These are phyloP conservation scores for Euphrasia confusa DNA, from an alignment of 257 asterid genomes.

Conservation along the genomic window DNA sequence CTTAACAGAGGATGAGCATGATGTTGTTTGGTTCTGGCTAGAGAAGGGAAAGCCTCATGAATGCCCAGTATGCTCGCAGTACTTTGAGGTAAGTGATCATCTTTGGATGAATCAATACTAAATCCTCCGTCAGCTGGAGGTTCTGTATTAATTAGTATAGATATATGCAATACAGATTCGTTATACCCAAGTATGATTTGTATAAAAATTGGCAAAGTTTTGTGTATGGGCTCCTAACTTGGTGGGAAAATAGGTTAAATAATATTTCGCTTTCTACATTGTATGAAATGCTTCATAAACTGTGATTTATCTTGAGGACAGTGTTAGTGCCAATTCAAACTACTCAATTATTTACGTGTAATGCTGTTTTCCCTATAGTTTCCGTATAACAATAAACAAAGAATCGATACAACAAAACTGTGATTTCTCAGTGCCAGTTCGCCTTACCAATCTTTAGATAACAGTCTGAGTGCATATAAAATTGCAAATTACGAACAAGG, in stretches of 20 bases:
- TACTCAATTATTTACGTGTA: neutral
- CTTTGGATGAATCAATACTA: too few species aligned
- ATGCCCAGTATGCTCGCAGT: conserved; percentile 92
- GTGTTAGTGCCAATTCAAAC: neutral
- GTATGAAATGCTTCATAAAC: too few species aligned
- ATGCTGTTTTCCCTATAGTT: neutral
- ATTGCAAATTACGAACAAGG: neutral
- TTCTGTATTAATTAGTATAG: conserved; percentile 7
- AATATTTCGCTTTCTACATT: too few species aligned
- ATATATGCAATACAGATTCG: neutral
- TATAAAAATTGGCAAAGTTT: neutral
- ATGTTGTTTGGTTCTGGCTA: conserved; percentile 98
- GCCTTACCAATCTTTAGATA: too few species aligned
- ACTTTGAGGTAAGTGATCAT: conserved; percentile 78
- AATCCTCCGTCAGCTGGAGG: too few species aligned
- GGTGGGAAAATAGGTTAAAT: neutral
- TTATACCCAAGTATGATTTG: neutral
- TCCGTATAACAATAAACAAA: too few species aligned
- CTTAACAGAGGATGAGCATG: conserved; percentile 91
- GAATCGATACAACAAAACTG: too few species aligned
- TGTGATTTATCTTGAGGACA: neutral
- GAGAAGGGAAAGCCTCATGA: conserved; percentile 93
- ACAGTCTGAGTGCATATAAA: too few species aligned
- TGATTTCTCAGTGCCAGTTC: neutral
- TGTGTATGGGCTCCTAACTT: neutral